Evolutionary conservation across 345 rosid genomes (phyloP).

Genomic region (Garcia nutans): DNA sequence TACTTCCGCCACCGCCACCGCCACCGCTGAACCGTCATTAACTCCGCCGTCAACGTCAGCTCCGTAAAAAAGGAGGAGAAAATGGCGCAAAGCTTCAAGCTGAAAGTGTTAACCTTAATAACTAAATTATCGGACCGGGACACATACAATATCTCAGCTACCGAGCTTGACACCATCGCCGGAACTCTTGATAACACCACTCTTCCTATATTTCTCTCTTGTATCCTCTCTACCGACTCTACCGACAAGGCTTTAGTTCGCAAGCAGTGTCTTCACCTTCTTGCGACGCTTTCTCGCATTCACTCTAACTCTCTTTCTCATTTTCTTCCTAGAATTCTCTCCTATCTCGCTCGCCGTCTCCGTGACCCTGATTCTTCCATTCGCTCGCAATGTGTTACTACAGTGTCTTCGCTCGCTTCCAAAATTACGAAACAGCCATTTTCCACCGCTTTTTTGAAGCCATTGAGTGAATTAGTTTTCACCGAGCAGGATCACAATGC

Average conservation of each 20-base stretch:
- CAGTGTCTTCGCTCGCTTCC: constrained; percentile 62
- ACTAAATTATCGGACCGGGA: constrained; percentile 86
- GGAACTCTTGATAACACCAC: constrained; percentile 50
- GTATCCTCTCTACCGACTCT: constrained; percentile 68
- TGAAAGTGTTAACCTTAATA: constrained; percentile 49
- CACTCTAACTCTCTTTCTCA: constrained; percentile 56
- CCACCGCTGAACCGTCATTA: constrained; percentile 8
- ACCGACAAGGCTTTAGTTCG: constrained; percentile 71
- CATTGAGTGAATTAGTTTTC: constrained; percentile 70
- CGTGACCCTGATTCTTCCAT: constrained; percentile 78
- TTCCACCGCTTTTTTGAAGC: constrained; percentile 58
- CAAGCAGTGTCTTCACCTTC: constrained; percentile 65
- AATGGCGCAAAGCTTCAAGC: constrained; percentile 61
- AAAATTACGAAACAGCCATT: constrained; percentile 56
- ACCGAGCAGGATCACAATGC: constrained; percentile 81
- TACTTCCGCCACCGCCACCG: constrained; percentile 19
- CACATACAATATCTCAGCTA: constrained; percentile 63
- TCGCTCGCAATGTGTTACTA: constrained; percentile 63
- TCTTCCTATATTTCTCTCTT: constrained; percentile 61
- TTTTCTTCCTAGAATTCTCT: constrained; percentile 62
- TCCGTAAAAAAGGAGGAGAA: background rate
- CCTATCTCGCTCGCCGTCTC: constrained; percentile 62
- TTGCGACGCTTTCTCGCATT: constrained; percentile 55
- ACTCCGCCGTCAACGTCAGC: background rate
- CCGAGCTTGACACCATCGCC: constrained; percentile 72